These are phyloP conservation scores for Emmonsiellopsis sp. DNA, from an alignment of 2,329 filamentous ascomycete species.

Conservation along the genomic window DNA sequence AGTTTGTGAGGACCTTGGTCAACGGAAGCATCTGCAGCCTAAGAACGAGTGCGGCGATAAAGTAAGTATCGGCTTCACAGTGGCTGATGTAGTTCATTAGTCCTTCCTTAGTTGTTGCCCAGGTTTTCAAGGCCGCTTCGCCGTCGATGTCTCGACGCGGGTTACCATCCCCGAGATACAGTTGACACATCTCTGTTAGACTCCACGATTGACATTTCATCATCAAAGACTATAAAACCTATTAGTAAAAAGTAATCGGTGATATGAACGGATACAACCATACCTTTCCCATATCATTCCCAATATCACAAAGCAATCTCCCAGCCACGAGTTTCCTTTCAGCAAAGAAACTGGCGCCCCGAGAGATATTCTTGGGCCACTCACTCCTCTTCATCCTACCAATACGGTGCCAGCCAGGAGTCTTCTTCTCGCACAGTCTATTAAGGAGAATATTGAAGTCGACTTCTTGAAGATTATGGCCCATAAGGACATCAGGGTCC, in stretches of 20 bases:
- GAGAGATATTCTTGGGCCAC: conserved; percentile 82
- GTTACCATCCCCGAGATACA: conserved; percentile 69
- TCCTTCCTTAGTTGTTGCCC: conserved; percentile 73
- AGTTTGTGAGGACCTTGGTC: conserved; percentile 89
- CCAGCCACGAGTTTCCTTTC: conserved; percentile 86
- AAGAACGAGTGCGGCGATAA: conserved; percentile 81
- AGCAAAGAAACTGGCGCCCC: conserved; percentile 80
- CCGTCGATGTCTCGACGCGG: conserved; percentile 77
- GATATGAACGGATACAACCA: conserved; percentile 3
- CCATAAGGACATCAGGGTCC: conserved; percentile 88
- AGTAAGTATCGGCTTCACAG: conserved; percentile 91
- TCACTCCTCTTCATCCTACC: conserved; percentile 72
- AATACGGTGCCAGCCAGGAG: conserved; percentile 87
- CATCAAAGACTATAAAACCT: conserved; percentile 61
- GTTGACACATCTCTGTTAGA: conserved; percentile 90
- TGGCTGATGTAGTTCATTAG: conserved; percentile 90
- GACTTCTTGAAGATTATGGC: conserved; percentile 93
- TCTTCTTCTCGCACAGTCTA: conserved; percentile 80
- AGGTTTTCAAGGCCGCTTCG: conserved; percentile 75
- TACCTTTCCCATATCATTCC: conserved; percentile 86
- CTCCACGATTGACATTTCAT: conserved; percentile 97
- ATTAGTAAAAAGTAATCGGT: conserved; percentile 16
- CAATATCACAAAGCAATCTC: conserved; percentile 82
- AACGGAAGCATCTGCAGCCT: conserved; percentile 85
- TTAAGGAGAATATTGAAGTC: conserved; percentile 88